Conservation (phyloP, 495 filamentous ascomycete species). For the Trichoderma erinaceum region DNA sequence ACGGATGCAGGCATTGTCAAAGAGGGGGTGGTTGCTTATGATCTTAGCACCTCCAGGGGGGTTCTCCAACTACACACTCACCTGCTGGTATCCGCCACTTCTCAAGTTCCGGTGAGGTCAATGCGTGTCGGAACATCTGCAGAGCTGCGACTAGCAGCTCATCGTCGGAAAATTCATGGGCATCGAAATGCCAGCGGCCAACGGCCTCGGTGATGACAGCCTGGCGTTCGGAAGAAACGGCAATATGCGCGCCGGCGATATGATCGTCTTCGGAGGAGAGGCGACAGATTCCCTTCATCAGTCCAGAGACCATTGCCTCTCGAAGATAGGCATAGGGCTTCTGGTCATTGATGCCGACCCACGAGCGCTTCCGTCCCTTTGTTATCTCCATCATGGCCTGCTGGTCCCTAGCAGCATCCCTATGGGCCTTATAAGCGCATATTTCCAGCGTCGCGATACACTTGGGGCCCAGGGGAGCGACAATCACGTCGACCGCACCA, state of each 20-base stretch:
- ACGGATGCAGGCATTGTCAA: neutral
- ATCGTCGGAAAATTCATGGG: slow-evolving; percentile 82
- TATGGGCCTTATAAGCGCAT: slow-evolving; percentile 75
- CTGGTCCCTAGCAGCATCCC: slow-evolving; percentile 62
- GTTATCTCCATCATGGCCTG: slow-evolving; percentile 59
- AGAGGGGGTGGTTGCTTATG: slow-evolving; percentile 7
- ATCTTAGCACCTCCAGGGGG: neutral
- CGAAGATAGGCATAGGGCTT: slow-evolving; percentile 85
- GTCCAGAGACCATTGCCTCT: slow-evolving; percentile 78
- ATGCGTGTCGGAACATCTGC: slow-evolving; percentile 82
- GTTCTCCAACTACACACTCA: slow-evolving; percentile 31
- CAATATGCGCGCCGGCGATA: slow-evolving; percentile 36
- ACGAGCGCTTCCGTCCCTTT: slow-evolving; percentile 74
- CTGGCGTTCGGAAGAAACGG: slow-evolving; percentile 51
- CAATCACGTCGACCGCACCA: slow-evolving; percentile 79
- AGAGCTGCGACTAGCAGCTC: slow-evolving; percentile 75
- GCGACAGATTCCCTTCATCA: slow-evolving; percentile 89
- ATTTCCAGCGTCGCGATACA: slow-evolving; percentile 67
- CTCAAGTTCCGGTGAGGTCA: slow-evolving; percentile 73
- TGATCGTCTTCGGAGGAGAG: slow-evolving; percentile 45
- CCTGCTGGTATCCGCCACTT: slow-evolving; percentile 70
- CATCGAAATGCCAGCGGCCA: slow-evolving; percentile 81
- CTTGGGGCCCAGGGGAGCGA: slow-evolving; percentile 64
- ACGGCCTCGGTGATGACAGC: slow-evolving; percentile 60
- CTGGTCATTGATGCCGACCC: slow-evolving; percentile 82